Base-by-base conservation (phyloP, 495 filamentous ascomycete genomes). In the Xylaria bambusicola region DNA sequence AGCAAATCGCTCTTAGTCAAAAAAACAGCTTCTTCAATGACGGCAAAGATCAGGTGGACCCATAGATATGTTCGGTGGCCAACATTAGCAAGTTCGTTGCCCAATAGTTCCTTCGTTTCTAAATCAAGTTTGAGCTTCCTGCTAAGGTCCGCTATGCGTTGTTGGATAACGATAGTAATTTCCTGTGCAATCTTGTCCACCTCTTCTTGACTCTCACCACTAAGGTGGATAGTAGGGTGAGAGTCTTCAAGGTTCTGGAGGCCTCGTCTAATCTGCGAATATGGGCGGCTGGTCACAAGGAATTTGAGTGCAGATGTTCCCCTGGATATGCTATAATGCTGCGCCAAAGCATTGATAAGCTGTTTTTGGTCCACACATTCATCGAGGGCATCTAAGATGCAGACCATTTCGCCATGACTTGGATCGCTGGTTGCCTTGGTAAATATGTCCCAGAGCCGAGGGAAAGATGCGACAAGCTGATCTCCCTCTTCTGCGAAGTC, bases 241-340 rank as follows among this genome's bases (percentile, higher is more conserved):
- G 48, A 42, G 2, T 58, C 58, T n/a, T 71, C 36, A 0, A 65
- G 58, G 13, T n/a, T 8, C 1, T 56, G 61, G 44, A 82, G 78
- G 1, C 57, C 50, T 0, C 53, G 45, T 31, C 68, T 62, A 36
- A 84, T 80, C 13, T 71, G n/a, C 0, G 24, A 12, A 48, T 77
- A 80, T 0, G 77, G 81, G 0, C 81, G 75, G 61, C 78, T 80
- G 0, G 80, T 83, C 1, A 81, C 29, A 18, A 83, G 65, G 45
- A 82, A 77, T 54, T 81, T 82, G n/a, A n/a, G n/a, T n/a, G n/a
- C n/a, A n/a, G n/a, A n/a, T n/a, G n/a, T n/a, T n/a, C n/a, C n/a
- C n/a, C n/a, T n/a, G n/a, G n/a, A n/a, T n/a, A n/a, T n/a, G n/a
- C n/a, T n/a, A n/a, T n/a, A n/a, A n/a, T n/a, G n/a, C n/a, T n/a